A percentile compares a stretch with the other conserved stretches of the same genome.
These are phyloP conservation scores for Kluyveromyces starmeri DNA, from an alignment of 805 yeast genomes.

Conservation along the genomic window DNA sequence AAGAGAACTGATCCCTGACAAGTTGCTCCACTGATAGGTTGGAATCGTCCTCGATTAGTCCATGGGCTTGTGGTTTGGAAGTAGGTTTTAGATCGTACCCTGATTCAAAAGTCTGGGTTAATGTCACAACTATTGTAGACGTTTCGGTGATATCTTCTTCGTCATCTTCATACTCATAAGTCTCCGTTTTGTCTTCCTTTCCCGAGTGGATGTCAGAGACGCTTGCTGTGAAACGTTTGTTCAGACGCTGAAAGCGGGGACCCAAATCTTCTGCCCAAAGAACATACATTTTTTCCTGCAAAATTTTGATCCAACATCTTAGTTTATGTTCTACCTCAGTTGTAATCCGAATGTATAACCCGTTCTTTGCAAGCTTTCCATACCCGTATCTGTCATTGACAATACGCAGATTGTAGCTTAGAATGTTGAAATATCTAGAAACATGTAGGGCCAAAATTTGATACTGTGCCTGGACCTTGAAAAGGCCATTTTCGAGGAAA, in stretches of 20 bases:
- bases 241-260: background rate
- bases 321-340: background rate
- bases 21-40: constrained; percentile 17
- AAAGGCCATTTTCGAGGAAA: background rate
- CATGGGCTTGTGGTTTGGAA: constrained; percentile 5
- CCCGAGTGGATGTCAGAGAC: background rate
- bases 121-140: constrained; percentile 15
- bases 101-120: constrained; percentile 10
- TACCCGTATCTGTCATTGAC: constrained; percentile 1
- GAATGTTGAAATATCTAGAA: constrained; percentile 1
- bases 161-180: constrained; percentile 6
- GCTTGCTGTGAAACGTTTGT: background rate
- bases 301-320: background rate
- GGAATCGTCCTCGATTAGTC: constrained; percentile 4
- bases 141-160: constrained; percentile 9
- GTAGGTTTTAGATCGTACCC: constrained; percentile 7
- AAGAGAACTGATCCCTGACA: constrained; percentile 30
- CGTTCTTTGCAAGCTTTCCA: constrained; percentile 1
- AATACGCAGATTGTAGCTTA: background rate
- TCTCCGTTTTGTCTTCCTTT: constrained; percentile 9
- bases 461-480: background rate
- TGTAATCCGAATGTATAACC: background rate
- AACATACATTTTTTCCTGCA: background rate
- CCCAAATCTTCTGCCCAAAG: background rate
- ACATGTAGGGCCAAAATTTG: background rate